Base-by-base conservation (phyloP, 1,284 basidiomycete species). In the Grifola frondosa region DNA sequence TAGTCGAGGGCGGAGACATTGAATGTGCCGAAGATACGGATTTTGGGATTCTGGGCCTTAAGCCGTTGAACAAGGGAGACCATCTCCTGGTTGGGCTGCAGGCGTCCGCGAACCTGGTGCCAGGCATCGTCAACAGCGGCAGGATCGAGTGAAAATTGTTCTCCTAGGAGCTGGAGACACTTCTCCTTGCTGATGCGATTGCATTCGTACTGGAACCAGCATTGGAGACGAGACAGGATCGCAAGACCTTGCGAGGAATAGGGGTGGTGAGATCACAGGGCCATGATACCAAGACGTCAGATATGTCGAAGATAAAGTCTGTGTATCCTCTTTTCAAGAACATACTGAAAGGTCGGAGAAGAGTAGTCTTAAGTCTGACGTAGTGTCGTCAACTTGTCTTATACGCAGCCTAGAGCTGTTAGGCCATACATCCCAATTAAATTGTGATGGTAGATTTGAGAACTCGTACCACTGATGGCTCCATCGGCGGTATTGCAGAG, bases 221-320 rank as follows among this genome's bases (percentile, higher is more conserved):
- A 65, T 73, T 6, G 68, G 62, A 9, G 70, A 73, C 25, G 67
- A 62, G 31, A 31, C 31, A 78, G 62, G 40, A 78, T 73, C 29
- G 56, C 55, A 78, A 63, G 1, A 57, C 65, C 35, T 62, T 66
- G 2, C 72, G 60, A 8, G 74, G 66, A 38, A 78, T 70, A 34
- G 58, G 60, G 5, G 71, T 73, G 37, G 65, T 68, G 0, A 75
- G 74, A 6, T 67, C 49, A 1, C 73, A 53, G 5, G 74, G 77
- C 76, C 77, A 80, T 36, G 65, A 67, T 55, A 78, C 77, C 21
- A 79, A 64, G 22, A 78, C 76, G 48, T 78, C 78, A n/a, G 76
- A 74, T 20, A 78, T 56, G 59, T 77, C 76, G 56, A 75, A 69
- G 47, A 78, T 65, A 48, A 75, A 61, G 20, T 33, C 20, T n/a